Percentiles rank a stretch among this genome's conserved stretches.
Evolutionary conservation across 116 monocot species (phyloP).

Genomic region (Trichopus zeylanicus): DNA sequence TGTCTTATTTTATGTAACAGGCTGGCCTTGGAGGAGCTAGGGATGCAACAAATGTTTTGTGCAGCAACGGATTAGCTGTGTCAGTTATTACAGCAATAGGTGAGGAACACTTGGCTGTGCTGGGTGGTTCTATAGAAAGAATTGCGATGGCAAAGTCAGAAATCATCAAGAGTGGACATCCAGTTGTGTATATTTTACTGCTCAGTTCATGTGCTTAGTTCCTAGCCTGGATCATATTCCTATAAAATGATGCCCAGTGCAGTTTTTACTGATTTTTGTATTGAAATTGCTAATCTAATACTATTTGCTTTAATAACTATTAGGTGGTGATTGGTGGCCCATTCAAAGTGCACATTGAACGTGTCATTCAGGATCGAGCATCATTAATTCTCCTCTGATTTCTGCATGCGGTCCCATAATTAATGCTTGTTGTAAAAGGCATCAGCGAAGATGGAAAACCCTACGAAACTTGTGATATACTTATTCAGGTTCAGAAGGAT

Average conservation of each 20-base stretch:
- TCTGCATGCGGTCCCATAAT: conserved; percentile 72
- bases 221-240: too few species aligned
- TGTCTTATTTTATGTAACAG: conserved; percentile 24
- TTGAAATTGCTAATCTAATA: background rate
- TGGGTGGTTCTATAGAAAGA: conserved; percentile 93
- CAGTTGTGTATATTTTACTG: conserved; percentile 62
- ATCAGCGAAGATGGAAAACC: conserved; percentile 35
- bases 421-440: conserved; percentile 30
- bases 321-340: conserved; percentile 94
- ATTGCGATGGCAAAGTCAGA: conserved; percentile 95
- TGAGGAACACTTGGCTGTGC: conserved; percentile 87
- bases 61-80: conserved; percentile 42
- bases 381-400: conserved; percentile 38
- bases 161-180: conserved; percentile 80
- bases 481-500: conserved; percentile 33
- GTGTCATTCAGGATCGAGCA: conserved; percentile 63
- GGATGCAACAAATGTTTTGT: conserved; percentile 95
- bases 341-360: conserved; percentile 58
- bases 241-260: background rate
- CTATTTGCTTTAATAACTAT: conserved; percentile 2
- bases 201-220: background rate
- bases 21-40: conserved; percentile 98
- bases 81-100: conserved; percentile 90
- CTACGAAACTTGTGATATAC: conserved; percentile 68
- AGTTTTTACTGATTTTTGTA: background rate